Percentiles rank a stretch among this genome's conserved stretches.
These are phyloP conservation scores for Syzygium jambos DNA, from an alignment of 345 rosid genomes.

Conservation along the genomic window DNA sequence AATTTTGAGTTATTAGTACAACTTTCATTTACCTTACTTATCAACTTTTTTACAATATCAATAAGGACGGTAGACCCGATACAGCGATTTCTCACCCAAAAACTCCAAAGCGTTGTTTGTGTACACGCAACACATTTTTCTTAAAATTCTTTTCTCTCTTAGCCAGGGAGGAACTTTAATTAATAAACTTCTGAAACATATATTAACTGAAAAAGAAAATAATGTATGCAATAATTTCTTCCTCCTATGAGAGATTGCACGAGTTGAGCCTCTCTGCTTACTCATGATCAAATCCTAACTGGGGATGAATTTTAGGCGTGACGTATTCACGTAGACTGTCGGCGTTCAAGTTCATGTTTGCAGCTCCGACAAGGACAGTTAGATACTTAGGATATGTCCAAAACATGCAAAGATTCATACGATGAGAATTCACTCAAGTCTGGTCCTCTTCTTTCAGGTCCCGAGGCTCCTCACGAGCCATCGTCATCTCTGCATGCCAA, in stretches of 20 bases:
- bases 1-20: neutral
- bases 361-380: neutral
- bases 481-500: neutral
- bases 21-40: neutral
- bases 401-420: neutral
- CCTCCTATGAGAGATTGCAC: neutral
- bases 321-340: fast-evolving
- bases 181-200: neutral
- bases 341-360: neutral
- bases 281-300: neutral
- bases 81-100: neutral
- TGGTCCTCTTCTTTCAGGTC: neutral
- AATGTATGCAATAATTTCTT: neutral
- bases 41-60: neutral
- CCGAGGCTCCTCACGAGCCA: neutral
- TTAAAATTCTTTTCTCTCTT: neutral
- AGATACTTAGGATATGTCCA: neutral
- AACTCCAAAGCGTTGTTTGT: neutral
- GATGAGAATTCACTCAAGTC: neutral
- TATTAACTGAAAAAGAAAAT: neutral
- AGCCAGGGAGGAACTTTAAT: neutral
- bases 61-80: neutral
- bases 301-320: neutral
- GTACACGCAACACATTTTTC: neutral
- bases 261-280: neutral